phyloP scores from a whole-genome alignment of 768 basidiomycete species.

The Tylopilus subfusipes region DNA sequence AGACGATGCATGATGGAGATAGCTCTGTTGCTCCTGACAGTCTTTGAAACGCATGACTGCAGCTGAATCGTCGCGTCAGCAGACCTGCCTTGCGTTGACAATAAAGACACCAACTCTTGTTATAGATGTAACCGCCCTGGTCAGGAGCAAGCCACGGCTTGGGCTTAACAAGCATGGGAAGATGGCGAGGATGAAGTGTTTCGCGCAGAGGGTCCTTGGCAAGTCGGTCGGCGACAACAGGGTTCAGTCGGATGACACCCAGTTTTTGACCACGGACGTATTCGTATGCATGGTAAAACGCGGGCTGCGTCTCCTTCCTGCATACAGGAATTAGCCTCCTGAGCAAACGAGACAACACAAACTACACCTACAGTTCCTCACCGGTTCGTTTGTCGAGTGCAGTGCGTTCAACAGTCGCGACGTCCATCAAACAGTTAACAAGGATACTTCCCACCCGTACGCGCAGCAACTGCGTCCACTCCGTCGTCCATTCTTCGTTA shows the following conservation, averaged over 20 bases:
- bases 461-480: conserved; percentile 78
- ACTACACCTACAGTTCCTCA: conserved; percentile 50
- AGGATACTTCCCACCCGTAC: conserved; percentile 80
- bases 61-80: conserved; percentile 36
- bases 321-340: conserved; percentile 1
- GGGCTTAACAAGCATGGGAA: conserved; percentile 93
- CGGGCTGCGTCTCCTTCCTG: conserved; percentile 79
- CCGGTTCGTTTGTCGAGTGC: conserved; percentile 56
- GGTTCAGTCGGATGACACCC: conserved; percentile 88
- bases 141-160: conserved; percentile 79
- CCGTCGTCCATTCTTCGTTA: conserved; percentile 68
- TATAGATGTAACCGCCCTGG: conserved; percentile 81
- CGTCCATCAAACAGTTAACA: conserved; percentile 79
- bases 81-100: background rate
- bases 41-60: conserved; percentile 92
- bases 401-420: conserved; percentile 69
- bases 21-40: conserved; percentile 74
- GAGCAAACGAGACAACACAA: background rate
- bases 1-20: conserved; percentile 70
- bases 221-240: conserved; percentile 70
- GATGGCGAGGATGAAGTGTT: conserved; percentile 85
- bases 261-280: conserved; percentile 90
- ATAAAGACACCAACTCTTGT: conserved; percentile 50
- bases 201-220: conserved; percentile 67
- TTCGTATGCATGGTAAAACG: conserved; percentile 90